phyloP scores from a whole-genome alignment of 306 rosid genomes.

The Astragalus glycyphyllos region DNA sequence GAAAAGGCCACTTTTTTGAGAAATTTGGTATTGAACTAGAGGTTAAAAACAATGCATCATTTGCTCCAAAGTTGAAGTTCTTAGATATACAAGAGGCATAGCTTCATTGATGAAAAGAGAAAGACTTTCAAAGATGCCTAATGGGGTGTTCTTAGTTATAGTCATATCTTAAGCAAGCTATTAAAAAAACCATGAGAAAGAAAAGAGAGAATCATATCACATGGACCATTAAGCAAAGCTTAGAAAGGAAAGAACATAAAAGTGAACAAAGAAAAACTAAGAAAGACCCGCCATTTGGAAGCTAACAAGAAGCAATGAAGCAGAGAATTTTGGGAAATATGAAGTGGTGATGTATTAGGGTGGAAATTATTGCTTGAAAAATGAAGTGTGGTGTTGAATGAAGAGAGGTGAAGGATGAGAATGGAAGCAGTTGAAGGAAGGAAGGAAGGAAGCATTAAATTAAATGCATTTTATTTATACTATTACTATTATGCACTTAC shows the following conservation, averaged over 20 bases:
- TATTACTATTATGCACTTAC: too few species aligned
- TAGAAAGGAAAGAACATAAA: constrained; percentile 19
- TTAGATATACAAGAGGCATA: constrained; percentile 19
- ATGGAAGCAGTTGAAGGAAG: constrained; percentile 49
- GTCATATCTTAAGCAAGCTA: too few species aligned
- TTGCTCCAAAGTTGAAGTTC: not conserved
- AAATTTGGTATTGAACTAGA: constrained; percentile 4
- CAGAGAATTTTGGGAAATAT: not conserved
- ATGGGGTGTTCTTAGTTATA: too few species aligned
- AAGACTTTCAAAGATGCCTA: not conserved
- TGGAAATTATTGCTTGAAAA: not conserved
- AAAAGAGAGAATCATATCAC: not conserved
- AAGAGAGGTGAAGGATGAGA: not conserved
- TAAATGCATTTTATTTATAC: too few species aligned
- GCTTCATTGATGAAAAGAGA: constrained; percentile 31
- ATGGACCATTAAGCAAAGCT: constrained; percentile 9
- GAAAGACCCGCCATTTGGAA: constrained; percentile 26
- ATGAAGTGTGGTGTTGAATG: constrained; percentile 24
- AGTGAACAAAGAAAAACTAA: constrained; percentile 26
- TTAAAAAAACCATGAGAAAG: not conserved
- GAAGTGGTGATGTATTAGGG: not conserved
- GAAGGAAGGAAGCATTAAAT: not conserved
- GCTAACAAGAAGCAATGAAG: not conserved
- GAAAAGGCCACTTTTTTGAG: constrained; percentile 5
- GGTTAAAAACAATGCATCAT: constrained; percentile 18